Evolutionary conservation across 2,329 filamentous ascomycete genomes (phyloP), one percentile per base, ranked within the genome.

Genomic region (Epichloe bromicola): DNA sequence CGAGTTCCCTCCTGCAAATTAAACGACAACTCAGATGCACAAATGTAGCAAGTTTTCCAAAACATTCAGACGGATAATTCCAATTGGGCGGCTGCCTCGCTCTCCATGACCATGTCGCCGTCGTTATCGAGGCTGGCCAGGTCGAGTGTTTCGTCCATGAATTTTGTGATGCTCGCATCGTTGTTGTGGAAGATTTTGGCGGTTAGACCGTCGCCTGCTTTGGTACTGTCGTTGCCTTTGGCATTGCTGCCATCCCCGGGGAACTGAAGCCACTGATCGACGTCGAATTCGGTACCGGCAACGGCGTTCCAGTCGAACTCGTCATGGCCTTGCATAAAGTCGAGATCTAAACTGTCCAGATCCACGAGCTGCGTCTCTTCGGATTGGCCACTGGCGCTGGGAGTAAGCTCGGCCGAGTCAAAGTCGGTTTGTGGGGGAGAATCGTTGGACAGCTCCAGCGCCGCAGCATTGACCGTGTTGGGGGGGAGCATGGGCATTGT

Each of bases 211-310:
- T 42, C 42, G 7, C 11, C 26, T 2, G 5, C 26, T 12, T 17
- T 19, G 30, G 42, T 19, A 12, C 10, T 33, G 23, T 62, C 62
- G 26, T 69, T 68, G n/a, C 67, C 68, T 5, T 61, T 58, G 37
- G 67, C 69, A 7, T 61, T 65, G 53, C 66, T 70, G 6, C 70
- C 72, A 47, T 78, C 76, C 2, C 70, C 69, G 5, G 75, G 76
- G 54, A 78, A 80, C 53, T 80, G 74, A 20, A 80, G 67, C 74
- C 75, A 80, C 57, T 79, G 75, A 52, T 79, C 75, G 49, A 79
- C 75, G 51, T 80, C 76, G 53, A 79, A 72, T 54, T 77, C 75
- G 8, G 74, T 72, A 5, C 70, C 74, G 15, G 73, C 67, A 4
- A 76, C 65, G 19, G 71, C 71, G 55, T 74, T 74, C 75, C 75